Conservation (phyloP, 108 stramenopile genomes). For the Nannochloropsis oceanica region DNA sequence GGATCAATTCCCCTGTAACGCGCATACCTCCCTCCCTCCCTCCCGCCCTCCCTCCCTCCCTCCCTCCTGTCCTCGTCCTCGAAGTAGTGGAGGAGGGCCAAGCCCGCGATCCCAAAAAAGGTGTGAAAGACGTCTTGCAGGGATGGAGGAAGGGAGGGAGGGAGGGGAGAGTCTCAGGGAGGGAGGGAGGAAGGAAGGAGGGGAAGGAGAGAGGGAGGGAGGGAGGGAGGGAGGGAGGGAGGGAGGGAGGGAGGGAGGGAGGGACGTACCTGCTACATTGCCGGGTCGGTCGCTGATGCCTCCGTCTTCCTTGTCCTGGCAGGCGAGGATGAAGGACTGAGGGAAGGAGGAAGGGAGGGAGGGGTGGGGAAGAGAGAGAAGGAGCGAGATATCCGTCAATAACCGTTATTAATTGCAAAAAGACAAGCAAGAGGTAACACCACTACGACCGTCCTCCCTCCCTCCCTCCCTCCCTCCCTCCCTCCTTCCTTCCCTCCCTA, state of each 20-base stretch:
- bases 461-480: background rate
- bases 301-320: conserved; percentile 93
- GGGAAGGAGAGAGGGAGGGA: conserved; percentile 3
- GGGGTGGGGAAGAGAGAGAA: background rate
- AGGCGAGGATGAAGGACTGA: conserved; percentile 67
- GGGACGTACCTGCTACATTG: conserved; percentile 11
- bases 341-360: background rate
- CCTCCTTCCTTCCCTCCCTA: background rate
- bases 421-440: too few relatives aligned
- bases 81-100: conserved; percentile 64
- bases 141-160: background rate
- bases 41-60: background rate
- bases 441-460: background rate
- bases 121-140: conserved; percentile 99
- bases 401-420: too few relatives aligned
- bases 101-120: conserved; percentile 87
- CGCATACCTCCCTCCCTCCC: background rate
- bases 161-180: background rate
- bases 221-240: background rate
- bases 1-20: conserved; percentile 14
- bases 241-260: background rate
- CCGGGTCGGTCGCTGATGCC: conserved; percentile 90
- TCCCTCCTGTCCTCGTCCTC: conserved; percentile 7
- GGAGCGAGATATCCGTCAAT: background rate
- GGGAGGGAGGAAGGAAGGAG: background rate